Base-by-base conservation (phyloP, 2,329 filamentous ascomycete genomes). In the Ceratocystis colombiana region DNA sequence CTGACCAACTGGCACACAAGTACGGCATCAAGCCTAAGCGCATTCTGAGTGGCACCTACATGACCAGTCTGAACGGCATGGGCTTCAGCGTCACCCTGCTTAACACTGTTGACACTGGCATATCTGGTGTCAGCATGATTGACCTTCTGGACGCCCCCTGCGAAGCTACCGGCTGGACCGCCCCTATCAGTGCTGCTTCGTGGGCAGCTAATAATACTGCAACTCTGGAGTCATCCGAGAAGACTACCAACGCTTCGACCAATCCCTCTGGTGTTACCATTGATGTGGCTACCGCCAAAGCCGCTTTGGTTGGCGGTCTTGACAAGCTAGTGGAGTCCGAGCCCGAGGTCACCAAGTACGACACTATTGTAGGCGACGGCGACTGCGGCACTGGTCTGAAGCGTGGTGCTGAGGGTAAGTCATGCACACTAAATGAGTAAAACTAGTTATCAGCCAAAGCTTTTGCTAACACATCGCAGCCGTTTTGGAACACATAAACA, bases 341-440 rank as follows among this genome's bases (percentile, higher is more conserved):
- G 73, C 85, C 87, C 1, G 85, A 89, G 63, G 80, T 90, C 63
- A 90, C 88, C 0, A 81, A 78, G 62, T 90, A 84, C 71, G 88
- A 90, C 72, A 95, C 90, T 0, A 84, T 94, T 12, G 90, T 96
- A 28, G 91, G 91, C 53, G 91, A 96, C 73, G 91, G 91, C 61
- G 91, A 96, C 75, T 96, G 91, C 72, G 91, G 91, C 8, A 89
- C 90, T 67, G 90, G 90, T 4, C 79, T 96, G 68, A 90, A 90
- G 78, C 85, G 90, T 69, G 91, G 91, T 62, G 90, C 91, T n/a
- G 87, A 96, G 80, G 84, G 79, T 82, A 75, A 73, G 76, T 17
- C 12, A 41, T 15, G 20, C 22, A 8, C 17, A 20, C 28, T 48
- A 1, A 20, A 41, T 5, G 3, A 17, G 53, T 61, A 1, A 15